A percentile compares a stretch with the other conserved stretches of the same genome.
Evolutionary conservation across 2,329 filamentous ascomycete species (phyloP).

Genomic region (Aspergillus arachidicola): DNA sequence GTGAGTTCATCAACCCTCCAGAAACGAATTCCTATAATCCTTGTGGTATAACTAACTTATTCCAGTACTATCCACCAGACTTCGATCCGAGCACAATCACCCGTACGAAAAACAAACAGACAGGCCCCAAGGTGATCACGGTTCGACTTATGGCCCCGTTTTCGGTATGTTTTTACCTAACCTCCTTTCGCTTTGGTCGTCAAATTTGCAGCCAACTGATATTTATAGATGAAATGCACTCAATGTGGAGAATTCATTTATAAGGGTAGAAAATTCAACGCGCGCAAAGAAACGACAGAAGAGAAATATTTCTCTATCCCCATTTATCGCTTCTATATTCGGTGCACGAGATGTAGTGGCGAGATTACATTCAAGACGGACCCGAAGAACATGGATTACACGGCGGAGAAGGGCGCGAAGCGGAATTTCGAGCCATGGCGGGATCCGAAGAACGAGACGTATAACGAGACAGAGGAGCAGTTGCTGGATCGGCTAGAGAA

Average conservation of each 20-base stretch:
- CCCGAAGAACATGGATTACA: conserved; percentile 92
- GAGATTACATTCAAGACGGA: conserved; percentile 95
- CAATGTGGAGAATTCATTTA: conserved; percentile 75
- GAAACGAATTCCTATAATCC: not conserved
- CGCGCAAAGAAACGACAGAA: conserved; percentile 87
- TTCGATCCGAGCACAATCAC: conserved; percentile 86
- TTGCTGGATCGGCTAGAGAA: conserved; percentile 79
- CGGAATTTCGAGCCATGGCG: conserved; percentile 94
- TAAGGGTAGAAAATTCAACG: conserved; percentile 93
- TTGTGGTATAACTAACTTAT: not conserved
- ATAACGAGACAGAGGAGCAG: conserved; percentile 82
- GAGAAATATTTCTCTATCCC: conserved; percentile 87
- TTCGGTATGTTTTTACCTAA: conserved; percentile 37
- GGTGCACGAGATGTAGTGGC: conserved; percentile 80
- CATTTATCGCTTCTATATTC: conserved; percentile 87
- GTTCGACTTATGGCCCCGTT: conserved; percentile 91
- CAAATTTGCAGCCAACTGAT: not conserved
- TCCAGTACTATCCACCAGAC: conserved; percentile 66
- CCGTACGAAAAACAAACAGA: conserved; percentile 60
- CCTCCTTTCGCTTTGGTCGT: not conserved
- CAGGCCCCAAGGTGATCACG: conserved; percentile 78
- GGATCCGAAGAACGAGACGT: conserved; percentile 58
- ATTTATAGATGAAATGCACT: conserved; percentile 66
- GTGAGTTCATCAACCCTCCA: not conserved
- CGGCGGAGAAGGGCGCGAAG: conserved; percentile 77